A percentile compares a stretch with the other conserved stretches of the same genome.
Conservation (phyloP, 2,329 filamentous ascomycete genomes). For the Macrophomina phaseolina region DNA sequence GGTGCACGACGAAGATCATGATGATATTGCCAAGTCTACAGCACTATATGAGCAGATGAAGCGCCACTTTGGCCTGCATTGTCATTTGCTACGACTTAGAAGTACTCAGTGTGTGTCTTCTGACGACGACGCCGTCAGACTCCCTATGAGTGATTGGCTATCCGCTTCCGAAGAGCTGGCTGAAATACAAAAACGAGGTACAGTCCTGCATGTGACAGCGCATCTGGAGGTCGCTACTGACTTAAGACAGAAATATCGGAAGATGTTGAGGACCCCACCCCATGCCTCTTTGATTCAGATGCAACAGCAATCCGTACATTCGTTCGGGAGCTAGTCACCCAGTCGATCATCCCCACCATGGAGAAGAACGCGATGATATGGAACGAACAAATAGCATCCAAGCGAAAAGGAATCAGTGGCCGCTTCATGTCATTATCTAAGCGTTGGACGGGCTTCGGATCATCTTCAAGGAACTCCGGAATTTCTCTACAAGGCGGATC, state of each 20-base stretch:
- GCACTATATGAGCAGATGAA: slow-evolving; percentile 98
- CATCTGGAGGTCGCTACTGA: background rate
- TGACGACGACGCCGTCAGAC: slow-evolving; percentile 85
- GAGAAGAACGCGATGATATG: slow-evolving; percentile 87
- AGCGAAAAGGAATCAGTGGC: slow-evolving; percentile 84
- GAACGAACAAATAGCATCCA: slow-evolving; percentile 97
- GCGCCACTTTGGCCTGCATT: slow-evolving; percentile 94
- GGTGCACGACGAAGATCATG: slow-evolving; percentile 93
- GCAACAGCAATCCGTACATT: slow-evolving; percentile 86
- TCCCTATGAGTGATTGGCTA: slow-evolving; percentile 87
- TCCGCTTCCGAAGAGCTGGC: slow-evolving; percentile 83
- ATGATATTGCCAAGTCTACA: slow-evolving; percentile 90
- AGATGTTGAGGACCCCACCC: slow-evolving; percentile 72
- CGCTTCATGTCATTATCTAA: slow-evolving; percentile 95
- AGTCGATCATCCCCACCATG: slow-evolving; percentile 95
- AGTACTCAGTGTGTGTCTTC: slow-evolving; percentile 85
- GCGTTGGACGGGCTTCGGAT: slow-evolving; percentile 83
- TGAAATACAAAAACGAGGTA: slow-evolving; percentile 70
- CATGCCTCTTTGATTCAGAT: slow-evolving; percentile 91
- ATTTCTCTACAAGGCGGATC: slow-evolving; percentile 53
- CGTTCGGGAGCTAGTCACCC: slow-evolving; percentile 91
- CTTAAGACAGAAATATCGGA: slow-evolving; percentile 63
- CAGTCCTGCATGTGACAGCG: no score
- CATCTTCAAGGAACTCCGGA: slow-evolving; percentile 64
- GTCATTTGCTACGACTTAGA: slow-evolving; percentile 84